A percentile compares a stretch with the other conserved stretches of the same genome.
Evolutionary conservation across 805 yeast genomes (phyloP).

Genomic region (Saccharomycopsis javanensis): DNA sequence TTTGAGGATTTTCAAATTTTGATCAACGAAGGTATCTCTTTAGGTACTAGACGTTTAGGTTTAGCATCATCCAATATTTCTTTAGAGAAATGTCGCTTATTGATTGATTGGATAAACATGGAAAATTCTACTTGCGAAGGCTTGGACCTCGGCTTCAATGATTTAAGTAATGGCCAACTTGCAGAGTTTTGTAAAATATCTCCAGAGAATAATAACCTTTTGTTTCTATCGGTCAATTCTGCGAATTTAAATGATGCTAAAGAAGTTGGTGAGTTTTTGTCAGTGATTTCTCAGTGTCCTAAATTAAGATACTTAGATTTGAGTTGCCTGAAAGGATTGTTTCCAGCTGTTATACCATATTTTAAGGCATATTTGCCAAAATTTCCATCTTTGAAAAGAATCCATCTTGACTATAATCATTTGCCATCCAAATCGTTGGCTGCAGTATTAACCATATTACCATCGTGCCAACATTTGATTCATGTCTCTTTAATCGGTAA

Average conservation of each 20-base stretch:
- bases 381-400: constrained; percentile 50
- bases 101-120: constrained; percentile 49
- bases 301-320: constrained; percentile 61
- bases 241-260: constrained; percentile 47
- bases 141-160: constrained; percentile 78
- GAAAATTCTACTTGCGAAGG: constrained; percentile 44
- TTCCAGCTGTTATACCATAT: constrained; percentile 50
- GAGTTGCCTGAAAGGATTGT: constrained; percentile 56
- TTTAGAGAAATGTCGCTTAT: constrained; percentile 44
- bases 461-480: constrained; percentile 54
- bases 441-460: constrained; percentile 55
- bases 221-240: constrained; percentile 53
- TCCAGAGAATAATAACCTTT: constrained; percentile 24
- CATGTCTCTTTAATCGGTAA: constrained; percentile 66
- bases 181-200: constrained; percentile 20
- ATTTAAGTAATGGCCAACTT: constrained; percentile 33
- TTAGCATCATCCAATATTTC: constrained; percentile 65
- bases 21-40: constrained; percentile 44
- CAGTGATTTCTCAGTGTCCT: constrained; percentile 43
- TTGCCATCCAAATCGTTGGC: constrained; percentile 47
- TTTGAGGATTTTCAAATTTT: constrained; percentile 44
- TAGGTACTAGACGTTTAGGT: constrained; percentile 54
- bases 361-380: constrained; percentile 59
- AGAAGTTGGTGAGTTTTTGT: constrained; percentile 40
- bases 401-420: constrained; percentile 64